Evolutionary conservation across 805 yeast species (phyloP).

Genomic region (Candida argentea): DNA sequence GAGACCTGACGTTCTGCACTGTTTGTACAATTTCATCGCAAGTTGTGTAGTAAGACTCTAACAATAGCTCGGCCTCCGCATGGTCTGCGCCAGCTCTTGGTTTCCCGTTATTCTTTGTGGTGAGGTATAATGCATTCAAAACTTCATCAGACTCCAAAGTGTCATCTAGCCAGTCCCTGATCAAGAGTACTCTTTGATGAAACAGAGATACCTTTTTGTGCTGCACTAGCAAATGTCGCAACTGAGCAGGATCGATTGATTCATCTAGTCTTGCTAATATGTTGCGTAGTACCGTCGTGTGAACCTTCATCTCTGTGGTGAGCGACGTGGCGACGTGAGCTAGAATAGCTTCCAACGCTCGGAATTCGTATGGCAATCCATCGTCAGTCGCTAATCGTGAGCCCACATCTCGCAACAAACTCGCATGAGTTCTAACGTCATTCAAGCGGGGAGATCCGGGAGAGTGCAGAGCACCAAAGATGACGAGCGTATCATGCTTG

Average conservation of each 20-base stretch:
- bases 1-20: constrained; percentile 64
- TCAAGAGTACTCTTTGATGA: constrained; percentile 70
- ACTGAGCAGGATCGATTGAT: constrained; percentile 68
- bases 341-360: constrained; percentile 83
- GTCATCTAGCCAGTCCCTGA: constrained; percentile 79
- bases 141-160: constrained; percentile 82
- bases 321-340: constrained; percentile 70
- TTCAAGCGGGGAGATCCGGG: constrained; percentile 27
- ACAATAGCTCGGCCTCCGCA: constrained; percentile 77
- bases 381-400: constrained; percentile 25
- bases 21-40: constrained; percentile 92
- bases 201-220: constrained; percentile 79
- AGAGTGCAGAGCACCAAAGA: constrained; percentile 26
- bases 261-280: constrained; percentile 71
- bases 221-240: constrained; percentile 71
- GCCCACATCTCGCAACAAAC: constrained; percentile 34
- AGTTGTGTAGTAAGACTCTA: constrained; percentile 86
- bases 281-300: constrained; percentile 63
- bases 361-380: constrained; percentile 71
- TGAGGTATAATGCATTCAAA: constrained; percentile 67
- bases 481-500: constrained; percentile 39
- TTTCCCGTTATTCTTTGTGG: constrained; percentile 41
- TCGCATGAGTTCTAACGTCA: constrained; percentile 33
- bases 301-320: constrained; percentile 80
- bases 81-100: constrained; percentile 54